These are phyloP conservation scores for Lepidopterella palustris DNA, from an alignment of 495 filamentous ascomycete species.

Conservation along the genomic window DNA sequence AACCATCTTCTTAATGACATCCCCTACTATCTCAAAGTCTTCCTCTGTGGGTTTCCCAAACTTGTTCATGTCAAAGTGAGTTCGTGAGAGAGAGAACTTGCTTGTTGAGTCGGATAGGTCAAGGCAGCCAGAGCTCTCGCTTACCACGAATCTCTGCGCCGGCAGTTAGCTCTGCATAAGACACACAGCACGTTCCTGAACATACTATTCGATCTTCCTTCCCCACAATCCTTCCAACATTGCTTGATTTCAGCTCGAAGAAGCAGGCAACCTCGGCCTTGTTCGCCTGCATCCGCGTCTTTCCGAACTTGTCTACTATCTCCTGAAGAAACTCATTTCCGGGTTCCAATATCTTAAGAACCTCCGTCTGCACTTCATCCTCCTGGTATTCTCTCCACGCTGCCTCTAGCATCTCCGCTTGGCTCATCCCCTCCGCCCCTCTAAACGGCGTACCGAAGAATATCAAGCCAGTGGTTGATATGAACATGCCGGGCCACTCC, in stretches of 20 bases:
- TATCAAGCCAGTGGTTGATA: constrained; percentile 8
- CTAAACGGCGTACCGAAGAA: constrained; percentile 17
- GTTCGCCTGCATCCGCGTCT: constrained; percentile 11
- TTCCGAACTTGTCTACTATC: constrained; percentile 14
- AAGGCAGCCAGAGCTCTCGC: constrained; percentile 21
- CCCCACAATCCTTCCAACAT: constrained; percentile 14
- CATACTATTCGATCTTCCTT: constrained; percentile 4
- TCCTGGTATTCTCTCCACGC: constrained; percentile 2
- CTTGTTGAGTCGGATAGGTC: constrained; percentile 8
- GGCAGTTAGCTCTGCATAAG: neutral
- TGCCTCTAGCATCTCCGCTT: constrained; percentile 18
- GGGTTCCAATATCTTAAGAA: constrained; percentile 11
- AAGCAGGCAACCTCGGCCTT: constrained; percentile 13
- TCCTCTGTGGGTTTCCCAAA: constrained; percentile 23
- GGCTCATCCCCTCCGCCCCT: constrained; percentile 12
- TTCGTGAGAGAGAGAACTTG: constrained; percentile 20
- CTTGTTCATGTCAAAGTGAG: constrained; percentile 25
- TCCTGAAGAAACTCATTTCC: constrained; percentile 18
- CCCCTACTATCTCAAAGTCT: constrained; percentile 21
- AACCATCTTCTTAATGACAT: constrained; percentile 15
- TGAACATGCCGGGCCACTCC: constrained; percentile 14
- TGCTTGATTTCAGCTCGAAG: constrained; percentile 18
- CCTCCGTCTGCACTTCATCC: constrained; percentile 14
- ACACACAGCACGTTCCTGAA: neutral
- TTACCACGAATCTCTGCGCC: constrained; percentile 16